phyloP scores from a whole-genome alignment of 2,329 filamentous ascomycete genomes.

The Grosmannia serpens region DNA sequence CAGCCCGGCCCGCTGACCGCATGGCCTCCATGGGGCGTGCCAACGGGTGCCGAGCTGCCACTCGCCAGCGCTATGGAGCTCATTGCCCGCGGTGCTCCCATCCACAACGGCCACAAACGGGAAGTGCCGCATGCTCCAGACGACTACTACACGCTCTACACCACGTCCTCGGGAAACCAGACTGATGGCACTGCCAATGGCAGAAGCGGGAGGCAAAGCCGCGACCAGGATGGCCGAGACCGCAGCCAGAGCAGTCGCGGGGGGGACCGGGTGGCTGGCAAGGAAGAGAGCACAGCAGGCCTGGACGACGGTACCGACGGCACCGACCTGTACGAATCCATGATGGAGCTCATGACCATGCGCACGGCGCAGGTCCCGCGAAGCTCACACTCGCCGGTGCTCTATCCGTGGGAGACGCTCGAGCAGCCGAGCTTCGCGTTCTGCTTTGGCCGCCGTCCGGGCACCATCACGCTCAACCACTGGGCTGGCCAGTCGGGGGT shows the following conservation, averaged over 20 bases:
- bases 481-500: conserved; percentile 51
- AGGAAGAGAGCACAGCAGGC: conserved; percentile 23
- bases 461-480: conserved; percentile 61
- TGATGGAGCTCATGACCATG: conserved; percentile 48
- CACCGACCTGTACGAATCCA: conserved; percentile 39
- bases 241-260: conserved; percentile 11
- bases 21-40: conserved; percentile 46
- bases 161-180: conserved; percentile 31
- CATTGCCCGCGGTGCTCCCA: conserved; percentile 45
- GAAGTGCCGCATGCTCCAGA: conserved; percentile 43
- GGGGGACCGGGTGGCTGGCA: conserved; percentile 13
- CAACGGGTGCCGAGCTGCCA: conserved; percentile 36
- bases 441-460: conserved; percentile 52
- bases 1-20: conserved; percentile 29
- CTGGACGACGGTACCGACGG: conserved; percentile 30
- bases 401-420: conserved; percentile 55
- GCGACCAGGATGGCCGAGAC: conserved; percentile 1
- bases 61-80: conserved; percentile 44
- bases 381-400: conserved; percentile 22
- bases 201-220: conserved; percentile 4
- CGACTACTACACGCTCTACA: conserved; percentile 45
- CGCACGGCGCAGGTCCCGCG: conserved; percentile 23
- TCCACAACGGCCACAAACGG: conserved; percentile 42
- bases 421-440: conserved; percentile 65
- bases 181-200: not conserved